phyloP scores from a whole-genome alignment of 2,329 filamentous ascomycete species.

The Juglanconis juglandina region DNA sequence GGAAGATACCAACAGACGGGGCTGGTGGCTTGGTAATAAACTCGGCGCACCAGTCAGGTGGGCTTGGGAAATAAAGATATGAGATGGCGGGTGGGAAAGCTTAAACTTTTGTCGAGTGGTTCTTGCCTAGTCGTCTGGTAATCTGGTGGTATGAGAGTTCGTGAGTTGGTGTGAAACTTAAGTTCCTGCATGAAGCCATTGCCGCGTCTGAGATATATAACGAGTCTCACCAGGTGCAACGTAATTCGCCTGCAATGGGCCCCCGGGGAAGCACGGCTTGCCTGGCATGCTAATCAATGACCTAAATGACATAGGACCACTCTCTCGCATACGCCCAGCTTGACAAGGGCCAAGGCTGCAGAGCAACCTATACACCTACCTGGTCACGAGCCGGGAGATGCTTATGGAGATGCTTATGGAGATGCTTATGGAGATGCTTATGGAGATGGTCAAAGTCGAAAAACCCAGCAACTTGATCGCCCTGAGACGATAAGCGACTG shows the following conservation, averaged over 20 bases:
- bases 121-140: background rate
- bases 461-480: too few relatives aligned
- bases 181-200: background rate
- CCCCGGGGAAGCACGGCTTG: background rate
- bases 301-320: background rate
- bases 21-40: background rate
- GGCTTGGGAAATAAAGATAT: background rate
- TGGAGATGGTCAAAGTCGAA: too few relatives aligned
- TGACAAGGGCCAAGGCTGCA: too few relatives aligned
- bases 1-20: background rate
- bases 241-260: background rate
- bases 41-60: background rate
- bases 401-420: too few relatives aligned
- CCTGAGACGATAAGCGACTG: too few relatives aligned
- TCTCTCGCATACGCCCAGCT: too few relatives aligned
- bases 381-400: too few relatives aligned
- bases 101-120: background rate
- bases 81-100: background rate
- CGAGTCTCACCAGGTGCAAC: background rate
- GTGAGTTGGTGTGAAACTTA: too few relatives aligned
- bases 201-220: constrained; percentile 7
- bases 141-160: background rate
- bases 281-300: background rate
- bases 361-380: too few relatives aligned
- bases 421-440: too few relatives aligned